Percentiles rank a stretch among this genome's conserved stretches.
phyloP scores from a whole-genome alignment of 257 asterid species.

The Mitragyna speciosa region DNA sequence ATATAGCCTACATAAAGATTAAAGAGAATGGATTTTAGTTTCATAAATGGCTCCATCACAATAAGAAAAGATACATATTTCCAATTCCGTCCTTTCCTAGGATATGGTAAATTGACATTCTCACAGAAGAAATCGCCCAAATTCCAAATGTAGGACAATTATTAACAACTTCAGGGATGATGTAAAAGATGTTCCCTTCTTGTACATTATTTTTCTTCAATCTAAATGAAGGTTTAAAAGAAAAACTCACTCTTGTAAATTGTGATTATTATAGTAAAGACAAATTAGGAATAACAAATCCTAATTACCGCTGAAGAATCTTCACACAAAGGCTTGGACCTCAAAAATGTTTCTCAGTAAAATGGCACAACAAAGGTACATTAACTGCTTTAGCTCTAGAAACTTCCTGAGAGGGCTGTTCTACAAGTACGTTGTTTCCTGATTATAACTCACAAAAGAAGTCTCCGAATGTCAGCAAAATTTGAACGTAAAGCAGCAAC shows the following conservation, averaged over 20 bases:
- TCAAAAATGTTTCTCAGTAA: slow-evolving; percentile 2
- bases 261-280: neutral
- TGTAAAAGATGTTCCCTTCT: neutral
- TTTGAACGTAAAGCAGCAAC: slow-evolving; percentile 61
- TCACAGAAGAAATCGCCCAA: neutral
- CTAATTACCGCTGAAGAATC: slow-evolving; percentile 4
- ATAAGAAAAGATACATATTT: neutral
- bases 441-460: slow-evolving; percentile 52
- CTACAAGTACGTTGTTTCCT: neutral
- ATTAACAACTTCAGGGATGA: neutral
- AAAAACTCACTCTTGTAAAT: neutral
- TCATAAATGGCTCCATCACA: no score
- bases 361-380: slow-evolving; percentile 13
- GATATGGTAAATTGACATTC: neutral
- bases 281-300: neutral
- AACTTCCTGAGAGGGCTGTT: slow-evolving; percentile 7
- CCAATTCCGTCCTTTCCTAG: neutral
- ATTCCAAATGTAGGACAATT: neutral
- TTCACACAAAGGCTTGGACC: neutral
- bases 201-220: slow-evolving; percentile 15
- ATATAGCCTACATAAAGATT: no score
- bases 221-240: neutral
- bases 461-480: slow-evolving; percentile 75
- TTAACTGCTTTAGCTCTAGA: slow-evolving; percentile 6
- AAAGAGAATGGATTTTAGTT: no score